A percentile compares a stretch with the other conserved stretches of the same genome.
Conservation (phyloP, 306 rosid species). For the Glycine latifolia region DNA sequence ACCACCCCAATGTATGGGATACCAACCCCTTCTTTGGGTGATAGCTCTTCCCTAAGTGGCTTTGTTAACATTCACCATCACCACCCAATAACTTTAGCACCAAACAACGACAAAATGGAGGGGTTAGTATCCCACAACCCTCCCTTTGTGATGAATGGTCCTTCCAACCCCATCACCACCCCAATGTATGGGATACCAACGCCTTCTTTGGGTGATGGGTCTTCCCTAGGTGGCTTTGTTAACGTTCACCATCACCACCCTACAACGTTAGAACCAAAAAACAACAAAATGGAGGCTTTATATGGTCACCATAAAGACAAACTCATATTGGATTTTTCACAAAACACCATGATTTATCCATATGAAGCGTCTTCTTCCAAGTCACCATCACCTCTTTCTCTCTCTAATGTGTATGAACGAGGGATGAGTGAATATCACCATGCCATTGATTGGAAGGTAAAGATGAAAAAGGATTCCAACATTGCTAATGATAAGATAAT, state of each 20-base stretch:
- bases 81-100: neutral
- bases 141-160: neutral
- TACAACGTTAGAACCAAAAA: neutral
- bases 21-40: too few relatives aligned
- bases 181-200: neutral
- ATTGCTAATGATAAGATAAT: neutral
- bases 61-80: neutral
- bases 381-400: neutral
- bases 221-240: neutral
- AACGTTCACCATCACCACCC: neutral
- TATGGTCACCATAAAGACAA: neutral
- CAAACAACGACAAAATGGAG: neutral
- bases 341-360: neutral
- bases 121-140: neutral
- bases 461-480: neutral
- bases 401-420: slow-evolving; percentile 22
- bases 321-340: slow-evolving; percentile 29
- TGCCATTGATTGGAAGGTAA: neutral
- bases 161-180: neutral
- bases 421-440: neutral
- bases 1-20: neutral
- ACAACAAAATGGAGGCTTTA: neutral
- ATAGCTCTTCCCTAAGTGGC: neutral
- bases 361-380: neutral
- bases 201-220: neutral